These are phyloP conservation scores for Tulasnella calospora DNA, from an alignment of 768 basidiomycete species.

Conservation along the genomic window DNA sequence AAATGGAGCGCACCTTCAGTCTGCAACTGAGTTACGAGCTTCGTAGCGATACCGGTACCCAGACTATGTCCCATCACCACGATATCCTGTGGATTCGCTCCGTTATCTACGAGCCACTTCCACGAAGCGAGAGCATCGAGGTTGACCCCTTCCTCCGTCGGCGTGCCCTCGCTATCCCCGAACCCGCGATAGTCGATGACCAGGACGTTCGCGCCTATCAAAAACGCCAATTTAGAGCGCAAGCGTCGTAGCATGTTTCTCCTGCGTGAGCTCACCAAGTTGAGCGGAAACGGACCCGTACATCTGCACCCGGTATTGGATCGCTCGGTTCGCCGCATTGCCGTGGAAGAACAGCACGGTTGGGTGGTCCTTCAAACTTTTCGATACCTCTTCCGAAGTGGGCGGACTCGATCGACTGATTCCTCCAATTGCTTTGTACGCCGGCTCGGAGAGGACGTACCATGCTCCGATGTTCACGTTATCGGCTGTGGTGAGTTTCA, in stretches of 20 bases:
- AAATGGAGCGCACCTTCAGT: slow-evolving; percentile 36
- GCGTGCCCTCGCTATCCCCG: slow-evolving; percentile 75
- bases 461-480: slow-evolving; percentile 79
- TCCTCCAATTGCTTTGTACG: slow-evolving; percentile 44
- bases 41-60: slow-evolving; percentile 70
- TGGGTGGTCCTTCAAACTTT: slow-evolving; percentile 55
- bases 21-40: slow-evolving; percentile 41
- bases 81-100: slow-evolving; percentile 55
- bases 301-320: slow-evolving; percentile 57
- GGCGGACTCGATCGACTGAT: slow-evolving; percentile 39
- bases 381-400: slow-evolving; percentile 43
- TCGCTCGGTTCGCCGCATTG: slow-evolving; percentile 76
- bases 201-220: slow-evolving; percentile 62
- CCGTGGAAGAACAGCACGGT: slow-evolving; percentile 93
- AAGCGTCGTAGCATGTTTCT: neutral
- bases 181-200: slow-evolving; percentile 91
- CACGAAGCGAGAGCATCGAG: slow-evolving; percentile 71
- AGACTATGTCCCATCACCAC: slow-evolving; percentile 82
- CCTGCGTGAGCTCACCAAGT: slow-evolving; percentile 34
- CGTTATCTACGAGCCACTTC: slow-evolving; percentile 64
- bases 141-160: slow-evolving; percentile 66
- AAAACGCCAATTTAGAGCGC: neutral
- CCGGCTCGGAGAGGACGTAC: slow-evolving; percentile 68
- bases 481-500: slow-evolving; percentile 67
- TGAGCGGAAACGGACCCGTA: slow-evolving; percentile 64